Base-by-base conservation (phyloP, 352 stramenopile genomes). In the Phytopythium kandeliae region DNA sequence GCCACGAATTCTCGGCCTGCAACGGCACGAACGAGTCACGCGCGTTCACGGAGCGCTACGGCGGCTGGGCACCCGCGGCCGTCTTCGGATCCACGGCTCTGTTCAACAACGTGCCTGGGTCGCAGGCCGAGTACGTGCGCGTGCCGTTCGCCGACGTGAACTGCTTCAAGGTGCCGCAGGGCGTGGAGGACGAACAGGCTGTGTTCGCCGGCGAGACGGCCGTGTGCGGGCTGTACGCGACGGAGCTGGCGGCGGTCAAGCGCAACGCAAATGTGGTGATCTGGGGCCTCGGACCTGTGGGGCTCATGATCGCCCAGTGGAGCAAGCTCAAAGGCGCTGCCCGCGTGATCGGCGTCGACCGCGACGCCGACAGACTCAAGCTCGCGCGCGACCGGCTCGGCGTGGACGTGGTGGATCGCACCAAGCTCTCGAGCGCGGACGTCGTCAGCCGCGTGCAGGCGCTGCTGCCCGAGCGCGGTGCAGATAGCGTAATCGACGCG, bases 91-190 rank as follows among this genome's bases (percentile, higher is more conserved):
- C 59, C 26, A 74, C 69, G 4, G 66, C 67, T 6, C 55, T 87
- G 65, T 42, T 79, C 26, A 73, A 69, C 54, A 84, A 81, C 47
- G 55, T 87, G 5, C 77, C 78, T 0, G 82, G 82, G 44, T 71
- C 77, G 22, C 75, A 89, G 49, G 82, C 82, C 9, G 74, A 92
- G 68, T 90, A 69, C 42, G 74, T 90, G 15, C 74, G 80, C 22
- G 81, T 92, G 55, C 81, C 81, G 4, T 86, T 81, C 40, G 81
- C 58, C 4, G 81, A 92, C 28, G 46, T 71, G 22, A 92, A 89
- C 64, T 87, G 77, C 56, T 78, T 76, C 54, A 76, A 77, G 60
- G 35, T 89, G 15, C 78, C 78, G 8, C 67, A 67, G 16, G 57
- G 62, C 30, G 53, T 89, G 13, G 56, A 60, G 12, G 73, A 86